A percentile compares a stretch with the other conserved stretches of the same genome.
Evolutionary conservation across 1,139 yeast species (phyloP).

Genomic region (Trichomonascaceae sp.): DNA sequence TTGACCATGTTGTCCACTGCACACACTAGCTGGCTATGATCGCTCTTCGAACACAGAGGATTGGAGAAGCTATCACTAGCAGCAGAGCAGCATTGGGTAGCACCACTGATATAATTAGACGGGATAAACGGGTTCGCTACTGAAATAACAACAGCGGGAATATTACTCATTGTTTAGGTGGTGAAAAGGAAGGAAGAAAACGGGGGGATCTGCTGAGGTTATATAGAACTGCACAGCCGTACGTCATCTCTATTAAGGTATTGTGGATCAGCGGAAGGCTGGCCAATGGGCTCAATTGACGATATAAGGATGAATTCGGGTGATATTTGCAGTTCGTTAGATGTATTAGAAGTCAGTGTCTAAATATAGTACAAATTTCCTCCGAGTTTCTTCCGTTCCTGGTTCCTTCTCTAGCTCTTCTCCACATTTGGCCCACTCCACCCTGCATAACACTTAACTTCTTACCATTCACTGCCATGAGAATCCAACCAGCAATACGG

Average conservation of each 20-base stretch:
- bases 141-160: constrained; percentile 1
- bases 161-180: neutral
- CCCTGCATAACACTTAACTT: neutral
- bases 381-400: neutral
- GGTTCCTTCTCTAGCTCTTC: neutral
- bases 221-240: neutral
- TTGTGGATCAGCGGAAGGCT: neutral
- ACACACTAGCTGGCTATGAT: neutral
- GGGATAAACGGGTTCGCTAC: neutral
- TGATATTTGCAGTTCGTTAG: no score
- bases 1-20: neutral
- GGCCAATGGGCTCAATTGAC: neutral
- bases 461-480: neutral
- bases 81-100: neutral
- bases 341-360: no score
- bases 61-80: neutral
- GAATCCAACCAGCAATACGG: neutral
- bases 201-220: neutral
- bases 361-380: neutral
- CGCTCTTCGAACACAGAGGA: neutral
- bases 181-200: neutral
- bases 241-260: neutral
- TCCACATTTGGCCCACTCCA: neutral
- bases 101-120: neutral
- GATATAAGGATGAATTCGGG: neutral